Conservation (phyloP, 768 basidiomycete genomes). For the Pleurotus salmoneostramineus region DNA sequence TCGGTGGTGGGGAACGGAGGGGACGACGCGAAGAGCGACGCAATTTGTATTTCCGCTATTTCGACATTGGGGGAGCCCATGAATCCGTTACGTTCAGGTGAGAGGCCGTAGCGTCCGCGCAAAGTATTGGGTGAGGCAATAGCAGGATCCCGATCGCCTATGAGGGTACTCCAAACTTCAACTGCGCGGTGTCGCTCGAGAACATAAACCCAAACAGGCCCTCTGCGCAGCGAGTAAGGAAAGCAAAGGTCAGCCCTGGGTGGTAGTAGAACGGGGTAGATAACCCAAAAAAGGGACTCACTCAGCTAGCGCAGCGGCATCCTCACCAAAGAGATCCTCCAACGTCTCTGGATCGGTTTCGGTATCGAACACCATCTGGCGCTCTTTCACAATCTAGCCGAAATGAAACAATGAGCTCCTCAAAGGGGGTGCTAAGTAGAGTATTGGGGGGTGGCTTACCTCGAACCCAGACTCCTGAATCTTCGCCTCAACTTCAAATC, state of each 20-base stretch:
- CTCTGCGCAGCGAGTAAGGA: slow-evolving; percentile 35
- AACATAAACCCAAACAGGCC: slow-evolving; percentile 90
- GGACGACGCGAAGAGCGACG: slow-evolving; percentile 75
- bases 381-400: slow-evolving; percentile 75
- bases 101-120: slow-evolving; percentile 64
- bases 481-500: slow-evolving; percentile 77
- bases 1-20: slow-evolving; percentile 74
- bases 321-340: slow-evolving; percentile 77
- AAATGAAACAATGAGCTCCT: slow-evolving; percentile 5
- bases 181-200: slow-evolving; percentile 80
- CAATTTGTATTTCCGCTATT: slow-evolving; percentile 77
- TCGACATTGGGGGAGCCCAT: slow-evolving; percentile 68
- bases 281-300: slow-evolving; percentile 34
- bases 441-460: slow-evolving; percentile 33
- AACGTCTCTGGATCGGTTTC: slow-evolving; percentile 79
- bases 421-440: slow-evolving; percentile 1
- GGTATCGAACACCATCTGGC: slow-evolving; percentile 85
- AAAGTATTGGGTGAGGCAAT: slow-evolving; percentile 64
- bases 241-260: slow-evolving; percentile 1
- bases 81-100: slow-evolving; percentile 54
- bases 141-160: slow-evolving; percentile 63
- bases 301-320: slow-evolving; percentile 72
- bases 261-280: background rate
- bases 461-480: slow-evolving; percentile 83
- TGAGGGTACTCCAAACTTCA: slow-evolving; percentile 74